A percentile compares a stretch with the other conserved stretches of the same genome.
phyloP scores from a whole-genome alignment of 805 yeast genomes.

The Komagataella kurtzmanii region DNA sequence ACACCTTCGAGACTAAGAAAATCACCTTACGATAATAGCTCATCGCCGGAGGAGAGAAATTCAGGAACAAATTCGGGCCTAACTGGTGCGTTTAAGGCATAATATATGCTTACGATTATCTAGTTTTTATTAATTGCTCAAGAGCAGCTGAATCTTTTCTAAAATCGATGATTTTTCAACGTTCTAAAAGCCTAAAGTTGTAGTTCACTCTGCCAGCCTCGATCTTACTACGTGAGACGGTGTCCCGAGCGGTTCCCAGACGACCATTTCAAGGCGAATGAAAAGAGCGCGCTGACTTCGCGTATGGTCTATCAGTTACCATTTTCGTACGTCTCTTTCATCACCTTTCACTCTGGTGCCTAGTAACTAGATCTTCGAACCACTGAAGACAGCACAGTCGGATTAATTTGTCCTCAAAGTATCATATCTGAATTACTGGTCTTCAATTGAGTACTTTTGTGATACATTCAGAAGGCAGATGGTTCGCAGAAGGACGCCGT shows the following conservation, averaged over 20 bases:
- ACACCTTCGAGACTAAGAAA: background rate
- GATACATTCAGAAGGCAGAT: background rate
- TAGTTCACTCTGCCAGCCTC: background rate
- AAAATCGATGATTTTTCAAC: background rate
- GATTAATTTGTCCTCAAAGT: background rate
- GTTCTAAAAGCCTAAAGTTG: background rate
- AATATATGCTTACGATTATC: background rate
- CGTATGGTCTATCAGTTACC: background rate
- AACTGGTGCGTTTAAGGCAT: background rate
- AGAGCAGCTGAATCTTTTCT: too few relatives aligned
- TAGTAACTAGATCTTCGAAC: background rate
- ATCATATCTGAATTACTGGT: background rate
- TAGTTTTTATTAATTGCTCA: background rate
- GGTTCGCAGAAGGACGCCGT: background rate
- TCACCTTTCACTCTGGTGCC: background rate
- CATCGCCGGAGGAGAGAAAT: background rate
- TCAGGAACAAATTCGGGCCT: background rate
- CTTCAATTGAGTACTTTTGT: background rate
- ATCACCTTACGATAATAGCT: background rate
- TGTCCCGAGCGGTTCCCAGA: background rate
- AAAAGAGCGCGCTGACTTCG: background rate
- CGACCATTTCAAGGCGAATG: background rate
- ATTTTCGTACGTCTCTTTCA: background rate
- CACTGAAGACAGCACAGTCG: background rate
- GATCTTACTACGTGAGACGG: background rate